These are phyloP conservation scores for Monilinia fructigena DNA, from an alignment of 2,329 filamentous ascomycete species.

Conservation along the genomic window DNA sequence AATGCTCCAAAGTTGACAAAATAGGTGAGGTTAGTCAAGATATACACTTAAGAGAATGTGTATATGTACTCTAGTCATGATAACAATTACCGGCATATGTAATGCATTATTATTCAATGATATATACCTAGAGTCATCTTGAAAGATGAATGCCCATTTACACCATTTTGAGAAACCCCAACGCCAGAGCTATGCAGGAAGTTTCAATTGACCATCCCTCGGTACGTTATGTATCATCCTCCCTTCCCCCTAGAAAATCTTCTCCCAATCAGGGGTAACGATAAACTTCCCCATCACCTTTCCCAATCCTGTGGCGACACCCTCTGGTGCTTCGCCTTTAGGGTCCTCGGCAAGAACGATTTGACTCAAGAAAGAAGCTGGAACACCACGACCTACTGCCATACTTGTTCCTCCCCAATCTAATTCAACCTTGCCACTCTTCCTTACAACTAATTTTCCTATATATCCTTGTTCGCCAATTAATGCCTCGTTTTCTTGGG, in stretches of 20 bases:
- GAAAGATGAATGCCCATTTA: slow-evolving; percentile 13
- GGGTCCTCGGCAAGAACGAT: slow-evolving; percentile 52
- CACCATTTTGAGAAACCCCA: slow-evolving; percentile 6
- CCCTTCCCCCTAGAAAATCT: slow-evolving; percentile 42
- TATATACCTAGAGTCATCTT: slow-evolving; percentile 14
- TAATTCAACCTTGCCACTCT: slow-evolving; percentile 61
- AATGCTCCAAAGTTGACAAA: background rate
- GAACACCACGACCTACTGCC: slow-evolving; percentile 52
- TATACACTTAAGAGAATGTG: background rate
- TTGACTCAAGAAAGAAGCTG: slow-evolving; percentile 56
- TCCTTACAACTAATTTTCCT: slow-evolving; percentile 59
- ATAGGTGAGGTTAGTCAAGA: background rate
- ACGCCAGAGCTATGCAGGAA: slow-evolving; percentile 23
- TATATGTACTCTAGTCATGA: background rate
- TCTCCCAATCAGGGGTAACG: slow-evolving; percentile 57
- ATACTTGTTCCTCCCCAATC: slow-evolving; percentile 60
- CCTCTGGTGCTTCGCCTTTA: slow-evolving; percentile 41
- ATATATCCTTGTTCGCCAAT: slow-evolving; percentile 54
- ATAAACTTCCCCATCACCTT: slow-evolving; percentile 62
- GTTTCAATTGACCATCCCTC: slow-evolving; percentile 1
- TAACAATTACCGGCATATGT: background rate
- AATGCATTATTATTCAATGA: background rate
- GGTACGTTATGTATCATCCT: background rate
- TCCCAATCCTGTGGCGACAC: slow-evolving; percentile 60
- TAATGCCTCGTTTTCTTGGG: slow-evolving; percentile 29